These are phyloP conservation scores for Pichia sp. DNA, from an alignment of 1,139 yeast genomes.

Conservation along the genomic window DNA sequence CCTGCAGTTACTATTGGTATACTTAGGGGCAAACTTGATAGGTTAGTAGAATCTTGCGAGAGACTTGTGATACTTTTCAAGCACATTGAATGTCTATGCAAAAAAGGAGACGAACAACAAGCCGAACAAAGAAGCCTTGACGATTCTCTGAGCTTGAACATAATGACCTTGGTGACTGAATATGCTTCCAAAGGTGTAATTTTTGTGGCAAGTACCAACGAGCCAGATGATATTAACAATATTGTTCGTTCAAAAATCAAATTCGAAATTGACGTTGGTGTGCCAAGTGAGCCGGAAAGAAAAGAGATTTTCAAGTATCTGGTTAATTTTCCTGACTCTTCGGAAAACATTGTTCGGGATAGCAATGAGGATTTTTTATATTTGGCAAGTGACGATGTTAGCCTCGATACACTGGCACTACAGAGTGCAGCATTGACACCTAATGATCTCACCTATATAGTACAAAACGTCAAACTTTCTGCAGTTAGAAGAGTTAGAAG, in stretches of 20 bases:
- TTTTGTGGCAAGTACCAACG: slow-evolving; percentile 67
- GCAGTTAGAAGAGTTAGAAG: slow-evolving; percentile 51
- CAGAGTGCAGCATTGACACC: slow-evolving; percentile 95
- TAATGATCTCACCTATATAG: slow-evolving; percentile 70
- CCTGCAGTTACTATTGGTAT: slow-evolving; percentile 78
- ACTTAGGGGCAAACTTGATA: slow-evolving; percentile 72
- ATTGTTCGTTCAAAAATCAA: slow-evolving; percentile 64
- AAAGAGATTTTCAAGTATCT: slow-evolving; percentile 54
- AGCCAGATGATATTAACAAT: slow-evolving; percentile 66
- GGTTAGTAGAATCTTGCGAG: slow-evolving; percentile 41
- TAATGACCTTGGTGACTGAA: slow-evolving; percentile 57
- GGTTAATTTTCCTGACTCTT: slow-evolving; percentile 27
- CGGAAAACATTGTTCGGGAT: not conserved
- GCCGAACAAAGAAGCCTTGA: slow-evolving; percentile 36
- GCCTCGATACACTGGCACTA: slow-evolving; percentile 57
- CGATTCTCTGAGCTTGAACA: slow-evolving; percentile 55
- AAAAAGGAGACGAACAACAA: slow-evolving; percentile 58
- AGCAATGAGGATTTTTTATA: slow-evolving; percentile 19
- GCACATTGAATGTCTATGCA: slow-evolving; percentile 74
- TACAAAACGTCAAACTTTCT: slow-evolving; percentile 57
- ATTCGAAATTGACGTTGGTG: slow-evolving; percentile 72
- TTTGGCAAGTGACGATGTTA: slow-evolving; percentile 49
- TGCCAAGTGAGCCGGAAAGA: slow-evolving; percentile 79
- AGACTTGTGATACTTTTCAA: slow-evolving; percentile 52
- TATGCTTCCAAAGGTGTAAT: slow-evolving; percentile 46